Conservation (phyloP, 768 basidiomycete species). For the Rhodotorula sphaerocarpa region DNA sequence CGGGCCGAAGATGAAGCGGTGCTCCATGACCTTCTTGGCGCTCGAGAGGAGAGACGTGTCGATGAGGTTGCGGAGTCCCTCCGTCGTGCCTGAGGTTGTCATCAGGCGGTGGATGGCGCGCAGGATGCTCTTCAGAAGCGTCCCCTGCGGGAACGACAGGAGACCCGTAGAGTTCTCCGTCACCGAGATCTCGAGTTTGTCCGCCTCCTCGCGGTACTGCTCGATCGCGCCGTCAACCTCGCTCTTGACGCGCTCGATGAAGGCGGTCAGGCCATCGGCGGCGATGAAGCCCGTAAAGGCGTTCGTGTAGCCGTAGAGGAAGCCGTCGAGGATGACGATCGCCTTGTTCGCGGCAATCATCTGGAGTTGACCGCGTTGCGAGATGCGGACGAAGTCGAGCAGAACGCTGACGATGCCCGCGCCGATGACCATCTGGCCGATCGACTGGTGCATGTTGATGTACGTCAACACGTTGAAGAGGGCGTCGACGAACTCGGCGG, state of each 20-base stretch:
- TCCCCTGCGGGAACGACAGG: constrained; percentile 63
- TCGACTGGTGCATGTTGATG: constrained; percentile 72
- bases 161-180: constrained; percentile 45
- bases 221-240: constrained; percentile 62
- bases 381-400: constrained; percentile 79
- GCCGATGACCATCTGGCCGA: constrained; percentile 87
- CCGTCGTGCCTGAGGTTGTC: constrained; percentile 87
- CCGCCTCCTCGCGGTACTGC: constrained; percentile 49
- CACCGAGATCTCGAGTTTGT: background rate
- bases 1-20: constrained; percentile 74
- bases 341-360: constrained; percentile 61
- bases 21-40: constrained; percentile 76
- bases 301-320: constrained; percentile 78
- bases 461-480: constrained; percentile 77
- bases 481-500: constrained; percentile 54
- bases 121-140: constrained; percentile 79
- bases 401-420: constrained; percentile 84
- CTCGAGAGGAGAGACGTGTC: constrained; percentile 78
- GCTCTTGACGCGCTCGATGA: constrained; percentile 77
- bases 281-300: constrained; percentile 81
- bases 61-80: constrained; percentile 86
- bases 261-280: constrained; percentile 69
- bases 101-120: constrained; percentile 95
- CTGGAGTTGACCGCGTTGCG: constrained; percentile 53
- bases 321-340: constrained; percentile 83